phyloP scores from a whole-genome alignment of 2,329 filamentous ascomycete species.

The Samsoniella hepiali region DNA sequence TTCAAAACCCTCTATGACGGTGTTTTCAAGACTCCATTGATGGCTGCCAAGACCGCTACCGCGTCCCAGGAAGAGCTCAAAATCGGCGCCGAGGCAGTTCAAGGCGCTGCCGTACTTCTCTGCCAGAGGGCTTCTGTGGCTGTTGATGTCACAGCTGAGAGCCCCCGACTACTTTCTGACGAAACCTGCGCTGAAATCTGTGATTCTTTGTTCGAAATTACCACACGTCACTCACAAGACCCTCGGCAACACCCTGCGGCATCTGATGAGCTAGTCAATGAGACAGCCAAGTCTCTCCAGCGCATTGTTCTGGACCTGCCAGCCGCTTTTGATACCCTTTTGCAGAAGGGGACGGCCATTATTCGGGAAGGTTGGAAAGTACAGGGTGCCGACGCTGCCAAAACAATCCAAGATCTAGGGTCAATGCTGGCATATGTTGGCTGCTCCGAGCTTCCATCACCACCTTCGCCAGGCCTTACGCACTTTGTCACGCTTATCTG shows the following conservation, averaged over 20 bases:
- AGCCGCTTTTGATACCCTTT: conserved; percentile 34
- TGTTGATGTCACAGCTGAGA: conserved; percentile 15
- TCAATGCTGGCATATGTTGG: conserved; percentile 48
- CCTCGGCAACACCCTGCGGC: conserved; percentile 23
- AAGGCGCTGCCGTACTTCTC: conserved; percentile 45
- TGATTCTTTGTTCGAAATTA: conserved; percentile 32
- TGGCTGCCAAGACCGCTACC: conserved; percentile 27
- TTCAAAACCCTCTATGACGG: conserved; percentile 44
- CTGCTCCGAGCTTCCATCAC: conserved; percentile 40
- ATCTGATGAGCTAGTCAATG: conserved; percentile 39
- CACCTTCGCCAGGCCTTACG: conserved; percentile 29
- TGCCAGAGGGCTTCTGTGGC: conserved; percentile 36
- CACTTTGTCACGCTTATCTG: conserved; percentile 41
- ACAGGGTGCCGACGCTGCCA: conserved; percentile 24
- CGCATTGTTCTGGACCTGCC: conserved; percentile 36
- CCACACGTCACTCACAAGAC: conserved; percentile 25
- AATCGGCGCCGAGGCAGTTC: conserved; percentile 42
- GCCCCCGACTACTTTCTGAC: conserved; percentile 33
- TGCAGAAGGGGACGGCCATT: conserved; percentile 28
- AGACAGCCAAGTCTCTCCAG: conserved; percentile 40
- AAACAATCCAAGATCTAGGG: conserved; percentile 36
- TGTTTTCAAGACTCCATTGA: conserved; percentile 40
- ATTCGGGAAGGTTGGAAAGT: conserved; percentile 27
- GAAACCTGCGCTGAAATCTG: conserved; percentile 38
- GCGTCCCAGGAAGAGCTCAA: conserved; percentile 38